These are phyloP conservation scores for Raddia distichophylla DNA, from an alignment of 176 grass and related monocot genomes.

Conservation along the genomic window DNA sequence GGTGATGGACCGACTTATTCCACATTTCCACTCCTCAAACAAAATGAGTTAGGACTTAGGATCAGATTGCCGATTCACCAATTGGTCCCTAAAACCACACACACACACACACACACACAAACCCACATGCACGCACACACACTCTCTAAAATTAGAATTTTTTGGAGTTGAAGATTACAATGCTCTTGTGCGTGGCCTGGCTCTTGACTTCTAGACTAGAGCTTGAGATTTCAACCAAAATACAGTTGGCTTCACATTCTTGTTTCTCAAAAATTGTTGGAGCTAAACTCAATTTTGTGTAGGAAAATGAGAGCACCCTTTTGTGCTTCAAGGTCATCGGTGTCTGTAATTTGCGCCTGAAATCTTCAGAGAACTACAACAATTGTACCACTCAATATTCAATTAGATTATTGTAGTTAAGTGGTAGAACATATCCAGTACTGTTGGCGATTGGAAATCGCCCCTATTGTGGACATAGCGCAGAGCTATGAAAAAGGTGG, in stretches of 20 bases:
- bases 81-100: too few species aligned
- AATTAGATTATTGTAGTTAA: constrained; percentile 17
- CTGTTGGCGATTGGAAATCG: too few species aligned
- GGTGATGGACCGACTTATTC: too few species aligned
- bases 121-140: too few species aligned
- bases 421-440: not conserved
- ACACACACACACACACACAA: too few species aligned
- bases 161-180: not conserved
- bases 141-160: not conserved
- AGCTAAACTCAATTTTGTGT: not conserved
- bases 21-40: too few species aligned
- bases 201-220: constrained; percentile 14
- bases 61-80: too few species aligned
- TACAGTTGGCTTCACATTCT: not conserved
- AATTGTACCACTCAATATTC: constrained; percentile 16
- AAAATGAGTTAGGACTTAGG: too few species aligned
- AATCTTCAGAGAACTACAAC: constrained; percentile 18
- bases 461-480: too few species aligned
- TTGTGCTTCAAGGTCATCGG: not conserved
- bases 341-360: constrained; percentile 2
- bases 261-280: constrained; percentile 15
- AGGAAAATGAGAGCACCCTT: not conserved
- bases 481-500: too few species aligned
- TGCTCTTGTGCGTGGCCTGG: not conserved
- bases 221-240: not conserved